Evolutionary conservation across 1,139 yeast genomes (phyloP), one percentile per base, ranked within the genome.

Genomic region (Kluyveromyces sp.): DNA sequence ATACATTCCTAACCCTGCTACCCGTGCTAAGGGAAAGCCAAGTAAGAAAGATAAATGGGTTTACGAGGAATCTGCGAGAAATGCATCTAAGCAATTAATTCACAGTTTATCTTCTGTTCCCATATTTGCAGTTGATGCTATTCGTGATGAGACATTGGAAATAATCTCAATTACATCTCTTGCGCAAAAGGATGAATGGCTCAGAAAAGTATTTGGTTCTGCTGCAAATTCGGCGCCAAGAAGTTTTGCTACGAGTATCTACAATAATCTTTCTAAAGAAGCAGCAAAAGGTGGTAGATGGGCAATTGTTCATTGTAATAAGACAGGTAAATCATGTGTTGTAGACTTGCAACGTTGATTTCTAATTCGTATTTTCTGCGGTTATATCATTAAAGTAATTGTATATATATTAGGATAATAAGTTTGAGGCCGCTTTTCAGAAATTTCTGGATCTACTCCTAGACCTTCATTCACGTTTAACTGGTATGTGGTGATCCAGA

Each of bases 111-210:
- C 81, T 0, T 65, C 68, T 29, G 81, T 92, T 0, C 88, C 96
- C 0, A 77, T 90, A 0, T 71, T 88, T 40, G 75, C 84, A 1
- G 75, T 90, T 34, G 97, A 92, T 60, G 79, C 78, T 2, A 68
- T 78, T 21, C 75, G 83, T 50, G 96, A 88, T 55, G 97, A 88
- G 53, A 85, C 86, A 1, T 61, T 90, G 49, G 94, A 87, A 41
- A 86, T 88, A 74, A 86, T 90, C 39, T 72, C 83, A 32, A 75
- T 83, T 1, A 83, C 95, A 0, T 82, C 95, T 0, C 73, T 90
- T 25, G 74, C 74, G 37, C 88, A 81, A 52, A 82, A 80, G 37
- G 97, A 90, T 51, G 96, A 89, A 72, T 90, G 97, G 96, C 69
- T 81, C 41, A 72, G 95, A 55, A 83, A 86, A 55, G 89, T 89